phyloP scores from a whole-genome alignment of 306 rosid species.

The Sechiopsis laciniata region DNA sequence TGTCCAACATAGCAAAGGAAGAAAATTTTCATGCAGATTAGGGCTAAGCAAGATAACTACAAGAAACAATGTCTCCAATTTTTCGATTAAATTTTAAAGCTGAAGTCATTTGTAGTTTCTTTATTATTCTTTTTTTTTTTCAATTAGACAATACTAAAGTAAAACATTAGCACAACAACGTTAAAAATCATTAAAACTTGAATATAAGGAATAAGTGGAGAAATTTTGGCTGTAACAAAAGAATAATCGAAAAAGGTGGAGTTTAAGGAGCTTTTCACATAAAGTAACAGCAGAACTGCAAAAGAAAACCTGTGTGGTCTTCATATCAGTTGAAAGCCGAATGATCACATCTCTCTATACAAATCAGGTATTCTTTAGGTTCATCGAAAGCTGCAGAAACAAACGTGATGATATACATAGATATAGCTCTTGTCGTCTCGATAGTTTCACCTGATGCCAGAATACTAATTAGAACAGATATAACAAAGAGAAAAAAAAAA shows the following conservation, averaged over 20 bases:
- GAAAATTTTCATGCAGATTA: not conserved
- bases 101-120: not conserved
- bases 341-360: constrained; percentile 32
- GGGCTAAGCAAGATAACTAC: not conserved
- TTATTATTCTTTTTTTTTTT: not conserved
- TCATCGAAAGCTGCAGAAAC: constrained; percentile 14
- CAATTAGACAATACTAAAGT: no score
- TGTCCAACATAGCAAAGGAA: not conserved
- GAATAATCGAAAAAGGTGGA: not conserved
- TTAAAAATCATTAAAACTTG: not conserved
- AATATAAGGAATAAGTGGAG: not conserved
- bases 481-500: not conserved
- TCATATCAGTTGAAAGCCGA: constrained; percentile 51
- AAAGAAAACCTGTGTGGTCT: constrained; percentile 35
- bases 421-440: not conserved
- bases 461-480: not conserved
- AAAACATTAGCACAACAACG: not conserved
- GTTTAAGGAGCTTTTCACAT: not conserved
- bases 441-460: constrained; percentile 27
- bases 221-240: not conserved
- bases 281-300: not conserved
- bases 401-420: constrained; percentile 1
- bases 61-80: not conserved
- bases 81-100: not conserved
- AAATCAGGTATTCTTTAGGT: constrained; percentile 6